These are phyloP conservation scores for Kluyveromyces sp. DNA, from an alignment of 1,139 yeast genomes.

Conservation along the genomic window DNA sequence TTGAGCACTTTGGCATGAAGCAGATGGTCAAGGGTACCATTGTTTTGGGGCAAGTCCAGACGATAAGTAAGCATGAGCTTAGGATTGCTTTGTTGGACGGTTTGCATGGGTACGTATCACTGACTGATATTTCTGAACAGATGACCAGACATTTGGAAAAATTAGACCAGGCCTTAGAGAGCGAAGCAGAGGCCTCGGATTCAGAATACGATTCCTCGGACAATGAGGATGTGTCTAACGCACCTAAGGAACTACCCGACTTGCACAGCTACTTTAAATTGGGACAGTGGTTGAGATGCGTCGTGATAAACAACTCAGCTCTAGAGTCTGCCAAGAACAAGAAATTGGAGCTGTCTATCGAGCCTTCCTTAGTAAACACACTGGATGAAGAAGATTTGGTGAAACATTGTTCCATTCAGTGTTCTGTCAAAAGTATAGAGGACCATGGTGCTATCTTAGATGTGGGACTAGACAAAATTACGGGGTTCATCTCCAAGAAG, in stretches of 20 bases:
- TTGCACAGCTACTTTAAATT: slow-evolving; percentile 48
- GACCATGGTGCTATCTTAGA: slow-evolving; percentile 85
- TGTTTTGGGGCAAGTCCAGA: slow-evolving; percentile 68
- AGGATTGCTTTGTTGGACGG: slow-evolving; percentile 76
- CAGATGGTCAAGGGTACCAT: slow-evolving; percentile 61
- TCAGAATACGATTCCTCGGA: slow-evolving; percentile 33
- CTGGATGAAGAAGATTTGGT: slow-evolving; percentile 59
- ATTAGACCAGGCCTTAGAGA: slow-evolving; percentile 40
- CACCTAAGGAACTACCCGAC: slow-evolving; percentile 46
- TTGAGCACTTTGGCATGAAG: slow-evolving; percentile 58
- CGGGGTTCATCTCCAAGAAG: slow-evolving; percentile 75
- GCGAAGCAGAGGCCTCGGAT: slow-evolving; percentile 31
- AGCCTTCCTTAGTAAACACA: slow-evolving; percentile 66
- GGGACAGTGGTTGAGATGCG: slow-evolving; percentile 86
- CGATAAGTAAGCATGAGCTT: slow-evolving; percentile 56
- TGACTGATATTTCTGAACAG: slow-evolving; percentile 65
- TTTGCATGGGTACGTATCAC: slow-evolving; percentile 70
- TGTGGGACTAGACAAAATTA: slow-evolving; percentile 49
- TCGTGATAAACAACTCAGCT: slow-evolving; percentile 46
- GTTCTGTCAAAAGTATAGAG: slow-evolving; percentile 69
- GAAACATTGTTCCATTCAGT: slow-evolving; percentile 62
- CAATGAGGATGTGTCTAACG: slow-evolving; percentile 30
- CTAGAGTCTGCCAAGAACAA: slow-evolving; percentile 33
- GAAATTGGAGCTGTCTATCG: slow-evolving; percentile 59
- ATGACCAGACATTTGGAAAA: slow-evolving; percentile 52